phyloP scores from a whole-genome alignment of 2,329 filamentous ascomycete species.

The Trichophyton verrucosum region DNA sequence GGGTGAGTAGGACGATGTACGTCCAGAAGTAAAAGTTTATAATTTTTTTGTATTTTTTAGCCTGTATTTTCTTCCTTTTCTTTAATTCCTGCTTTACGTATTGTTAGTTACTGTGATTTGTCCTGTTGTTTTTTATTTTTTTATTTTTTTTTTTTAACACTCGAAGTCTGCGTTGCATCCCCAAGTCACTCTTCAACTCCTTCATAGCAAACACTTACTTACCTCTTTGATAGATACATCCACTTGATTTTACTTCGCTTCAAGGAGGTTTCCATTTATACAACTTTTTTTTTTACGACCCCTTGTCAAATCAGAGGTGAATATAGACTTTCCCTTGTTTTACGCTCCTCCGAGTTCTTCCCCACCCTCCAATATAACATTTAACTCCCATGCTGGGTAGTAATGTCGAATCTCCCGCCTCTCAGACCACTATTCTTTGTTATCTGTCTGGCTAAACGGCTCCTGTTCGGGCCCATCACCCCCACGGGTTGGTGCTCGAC shows the following conservation, averaged over 20 bases:
- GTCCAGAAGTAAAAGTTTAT: too few relatives aligned
- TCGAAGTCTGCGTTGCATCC: neutral
- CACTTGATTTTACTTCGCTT: too few relatives aligned
- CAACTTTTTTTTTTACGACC: neutral
- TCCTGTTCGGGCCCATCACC: neutral
- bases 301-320: neutral
- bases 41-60: too few relatives aligned
- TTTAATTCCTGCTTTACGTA: too few relatives aligned
- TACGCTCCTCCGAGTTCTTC: neutral
- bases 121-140: neutral
- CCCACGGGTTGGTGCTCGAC: neutral
- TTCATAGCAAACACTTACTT: neutral
- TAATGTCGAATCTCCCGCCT: neutral
- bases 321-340: conserved; percentile 2
- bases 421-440: neutral
- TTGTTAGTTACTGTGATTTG: too few relatives aligned
- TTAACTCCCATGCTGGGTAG: neutral
- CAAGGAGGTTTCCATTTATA: neutral
- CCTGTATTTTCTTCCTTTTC: too few relatives aligned
- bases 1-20: too few relatives aligned
- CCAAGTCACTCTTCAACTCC: neutral
- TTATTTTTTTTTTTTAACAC: neutral
- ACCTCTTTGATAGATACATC: neutral
- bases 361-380: neutral
- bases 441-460: neutral